Evolutionary conservation across 352 stramenopile genomes (phyloP), one percentile per base, ranked within the genome.

Genomic region (Phytophthora sojae): DNA sequence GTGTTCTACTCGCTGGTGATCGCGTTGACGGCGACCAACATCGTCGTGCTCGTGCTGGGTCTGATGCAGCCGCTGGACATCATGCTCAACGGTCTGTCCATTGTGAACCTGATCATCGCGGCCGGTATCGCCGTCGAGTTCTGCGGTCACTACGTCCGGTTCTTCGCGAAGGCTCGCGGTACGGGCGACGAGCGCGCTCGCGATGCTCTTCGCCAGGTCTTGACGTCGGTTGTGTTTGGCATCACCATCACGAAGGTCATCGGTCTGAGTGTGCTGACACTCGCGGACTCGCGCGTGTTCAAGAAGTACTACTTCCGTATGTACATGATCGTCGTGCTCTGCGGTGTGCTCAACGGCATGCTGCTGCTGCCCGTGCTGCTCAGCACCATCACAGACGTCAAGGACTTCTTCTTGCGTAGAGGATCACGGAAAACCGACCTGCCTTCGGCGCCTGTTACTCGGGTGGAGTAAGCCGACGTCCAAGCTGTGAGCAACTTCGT

Each of bases 231-330:
- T 37, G 65, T 97, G 37, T 94, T 88, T 29, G 89, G 91, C 49
- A 96, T 97, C 61, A 97, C 91, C 23, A 80, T 97, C 63, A 96
- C 90, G 19, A 97, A 96, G 66, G 53, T 96, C 42, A 86, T 95
- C 6, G 91, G 90, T 51, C 71, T 97, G n/a, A 88, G 82, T 49
- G 85, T 94, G 12, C 64, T 97, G 45, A 89, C 85, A 19, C 82
- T 97, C 29, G 89, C 92, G 5, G 88, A 91, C 67, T 96, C 90
- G 61, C 84, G 89, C 25, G 79, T 97, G 57, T 97, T 97, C 69
- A 88, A 92, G 64, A 89, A 96, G 50, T 39, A 19, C 26, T 57
- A 52, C 45, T 35, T 57, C 76, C 81, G 89, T 62, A 95, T 96
- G 89, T 96, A 96, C 79, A 88, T 93, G 73, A 71, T 97, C 32